A percentile compares a stretch with the other conserved stretches of the same genome.
phyloP scores from a whole-genome alignment of 2,329 filamentous ascomycete species.

The Metarhizium anisopliae region DNA sequence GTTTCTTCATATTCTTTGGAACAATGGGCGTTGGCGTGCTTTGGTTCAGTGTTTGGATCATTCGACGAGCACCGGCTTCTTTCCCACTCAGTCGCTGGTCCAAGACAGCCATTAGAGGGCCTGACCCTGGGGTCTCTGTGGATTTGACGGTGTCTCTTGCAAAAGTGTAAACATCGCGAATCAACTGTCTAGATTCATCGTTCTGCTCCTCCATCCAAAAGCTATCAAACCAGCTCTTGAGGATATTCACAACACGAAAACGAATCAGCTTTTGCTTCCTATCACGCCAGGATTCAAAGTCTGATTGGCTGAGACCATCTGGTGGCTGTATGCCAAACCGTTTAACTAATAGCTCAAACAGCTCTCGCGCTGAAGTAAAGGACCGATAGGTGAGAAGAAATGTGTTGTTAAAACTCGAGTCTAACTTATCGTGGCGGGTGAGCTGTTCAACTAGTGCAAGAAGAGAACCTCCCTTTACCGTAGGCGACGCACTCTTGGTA shows the following conservation, averaged over 20 bases:
- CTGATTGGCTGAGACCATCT: conserved; percentile 62
- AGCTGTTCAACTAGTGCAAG: conserved; percentile 87
- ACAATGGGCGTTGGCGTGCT: conserved; percentile 82
- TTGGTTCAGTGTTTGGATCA: conserved; percentile 78
- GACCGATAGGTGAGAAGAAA: conserved; percentile 95
- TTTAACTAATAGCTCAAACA: conserved; percentile 88
- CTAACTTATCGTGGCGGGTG: conserved; percentile 89
- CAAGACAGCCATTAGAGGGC: conserved; percentile 73
- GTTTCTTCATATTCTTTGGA: conserved; percentile 98
- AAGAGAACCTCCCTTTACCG: conserved; percentile 82
- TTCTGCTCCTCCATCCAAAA: conserved; percentile 97
- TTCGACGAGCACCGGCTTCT: conserved; percentile 73
- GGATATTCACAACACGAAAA: conserved; percentile 92
- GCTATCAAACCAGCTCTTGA: conserved; percentile 97
- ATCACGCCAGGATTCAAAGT: conserved; percentile 83
- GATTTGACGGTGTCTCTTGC: conserved; percentile 87
- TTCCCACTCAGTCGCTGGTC: conserved; percentile 85
- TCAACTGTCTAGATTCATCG: conserved; percentile 73
- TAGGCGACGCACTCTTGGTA: conserved; percentile 62
- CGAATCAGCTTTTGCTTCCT: conserved; percentile 93
- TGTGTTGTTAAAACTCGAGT: conserved; percentile 93
- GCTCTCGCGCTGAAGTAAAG: conserved; percentile 80
- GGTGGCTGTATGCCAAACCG: conserved; percentile 90
- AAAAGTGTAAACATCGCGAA: conserved; percentile 83
- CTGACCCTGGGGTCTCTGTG: conserved; percentile 84